These are phyloP conservation scores for Plasmodium relictum DNA, from an alignment of 169 alveolate species.

Conservation along the genomic window DNA sequence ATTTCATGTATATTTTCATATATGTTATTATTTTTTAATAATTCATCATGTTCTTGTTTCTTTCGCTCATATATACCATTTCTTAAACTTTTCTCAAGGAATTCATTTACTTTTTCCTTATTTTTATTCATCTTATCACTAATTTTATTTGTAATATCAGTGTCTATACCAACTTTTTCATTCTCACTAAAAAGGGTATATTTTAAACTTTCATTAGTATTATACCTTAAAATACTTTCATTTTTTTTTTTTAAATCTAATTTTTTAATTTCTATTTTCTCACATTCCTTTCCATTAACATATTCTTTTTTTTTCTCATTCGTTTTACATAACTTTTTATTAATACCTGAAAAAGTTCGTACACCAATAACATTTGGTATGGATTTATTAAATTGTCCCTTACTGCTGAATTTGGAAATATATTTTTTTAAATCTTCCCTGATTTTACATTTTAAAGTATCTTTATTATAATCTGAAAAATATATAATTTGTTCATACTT, in stretches of 20 bases:
- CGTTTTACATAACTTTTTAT: neutral
- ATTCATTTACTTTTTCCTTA: too few relatives aligned
- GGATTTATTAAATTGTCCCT: neutral
- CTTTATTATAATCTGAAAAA: neutral
- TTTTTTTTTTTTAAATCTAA: neutral
- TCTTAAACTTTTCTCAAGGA: too few relatives aligned
- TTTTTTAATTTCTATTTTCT: neutral
- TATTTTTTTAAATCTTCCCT: constrained; percentile 6
- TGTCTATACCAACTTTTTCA: neutral
- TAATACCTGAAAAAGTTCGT: neutral
- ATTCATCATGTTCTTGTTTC: too few relatives aligned
- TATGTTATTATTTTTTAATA: too few relatives aligned
- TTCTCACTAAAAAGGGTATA: neutral
- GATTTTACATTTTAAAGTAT: constrained; percentile 12
- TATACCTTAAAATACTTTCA: neutral
- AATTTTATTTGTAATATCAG: neutral
- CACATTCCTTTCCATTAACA: neutral
- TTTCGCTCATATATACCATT: too few relatives aligned
- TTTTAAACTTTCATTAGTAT: constrained; percentile 3
- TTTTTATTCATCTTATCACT: too few relatives aligned
- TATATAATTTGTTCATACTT: neutral
- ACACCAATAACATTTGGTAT: neutral
- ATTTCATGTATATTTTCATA: too few relatives aligned
- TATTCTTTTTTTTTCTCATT: neutral
- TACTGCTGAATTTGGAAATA: neutral